Percentiles rank a stretch among this genome's conserved stretches.
These are phyloP conservation scores for Aspergillus olivimuriae DNA, from an alignment of 495 filamentous ascomycete species.

Conservation along the genomic window DNA sequence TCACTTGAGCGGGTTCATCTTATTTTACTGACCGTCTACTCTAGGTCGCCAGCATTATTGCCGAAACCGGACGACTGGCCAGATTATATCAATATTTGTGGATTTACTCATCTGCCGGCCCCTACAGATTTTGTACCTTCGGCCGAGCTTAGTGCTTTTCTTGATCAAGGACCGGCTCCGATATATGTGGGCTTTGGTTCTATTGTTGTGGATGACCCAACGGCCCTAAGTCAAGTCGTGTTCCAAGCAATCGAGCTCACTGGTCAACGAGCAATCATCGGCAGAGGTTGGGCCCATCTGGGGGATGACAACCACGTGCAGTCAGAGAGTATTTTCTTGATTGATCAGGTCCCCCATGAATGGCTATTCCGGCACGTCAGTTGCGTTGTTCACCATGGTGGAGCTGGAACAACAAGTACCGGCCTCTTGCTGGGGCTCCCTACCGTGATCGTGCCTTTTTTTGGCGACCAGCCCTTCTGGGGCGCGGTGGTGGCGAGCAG, in stretches of 20 bases:
- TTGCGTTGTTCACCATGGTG: conserved; percentile 71
- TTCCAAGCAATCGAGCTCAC: conserved; percentile 46
- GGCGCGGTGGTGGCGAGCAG: conserved; percentile 64
- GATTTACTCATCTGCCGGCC: too few relatives aligned
- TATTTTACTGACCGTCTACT: too few relatives aligned
- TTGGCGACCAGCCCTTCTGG: conserved; percentile 79
- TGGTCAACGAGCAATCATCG: conserved; percentile 53
- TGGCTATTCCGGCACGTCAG: conserved; percentile 72
- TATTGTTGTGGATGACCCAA: conserved; percentile 57
- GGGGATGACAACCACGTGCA: too few relatives aligned
- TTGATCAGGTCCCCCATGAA: conserved; percentile 73
- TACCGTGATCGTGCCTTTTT: conserved; percentile 72
- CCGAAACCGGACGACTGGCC: conserved; percentile 59
- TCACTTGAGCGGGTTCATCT: too few relatives aligned
- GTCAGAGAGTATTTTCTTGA: conserved; percentile 61
- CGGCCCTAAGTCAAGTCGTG: conserved; percentile 45
- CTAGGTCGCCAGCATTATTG: conserved; percentile 55
- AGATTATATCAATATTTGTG: conserved; percentile 51
- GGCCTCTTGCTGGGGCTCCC: conserved; percentile 61
- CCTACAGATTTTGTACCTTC: too few relatives aligned
- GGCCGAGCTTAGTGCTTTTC: conserved; percentile 44
- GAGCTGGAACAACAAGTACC: conserved; percentile 71
- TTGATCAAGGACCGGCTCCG: conserved; percentile 47
- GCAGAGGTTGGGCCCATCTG: conserved; percentile 58
- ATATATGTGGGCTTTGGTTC: conserved; percentile 65